phyloP scores from a whole-genome alignment of 306 rosid species.

The Sesbania bispinosa region DNA sequence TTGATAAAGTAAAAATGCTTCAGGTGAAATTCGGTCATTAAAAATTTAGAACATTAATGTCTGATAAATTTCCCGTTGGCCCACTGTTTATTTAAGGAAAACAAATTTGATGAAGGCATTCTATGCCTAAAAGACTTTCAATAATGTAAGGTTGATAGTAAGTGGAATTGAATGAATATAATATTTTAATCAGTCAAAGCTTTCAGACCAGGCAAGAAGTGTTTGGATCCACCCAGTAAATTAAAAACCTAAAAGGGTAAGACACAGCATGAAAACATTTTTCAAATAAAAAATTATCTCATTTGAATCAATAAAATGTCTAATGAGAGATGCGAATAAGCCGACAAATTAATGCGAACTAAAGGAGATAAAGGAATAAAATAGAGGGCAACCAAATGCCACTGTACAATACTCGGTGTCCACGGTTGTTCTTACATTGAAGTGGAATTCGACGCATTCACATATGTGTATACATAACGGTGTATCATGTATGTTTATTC shows the following conservation, averaged over 20 bases:
- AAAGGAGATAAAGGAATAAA: background rate
- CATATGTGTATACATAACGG: background rate
- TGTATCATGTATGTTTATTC: background rate
- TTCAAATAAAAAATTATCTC: background rate
- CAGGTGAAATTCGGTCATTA: background rate
- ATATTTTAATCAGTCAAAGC: background rate
- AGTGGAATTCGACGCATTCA: slow-evolving; percentile 2
- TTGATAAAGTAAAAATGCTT: background rate
- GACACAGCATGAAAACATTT: background rate
- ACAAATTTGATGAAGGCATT: background rate
- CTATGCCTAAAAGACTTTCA: background rate
- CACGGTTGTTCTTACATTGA: background rate
- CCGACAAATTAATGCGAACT: background rate
- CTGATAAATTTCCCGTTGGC: background rate
- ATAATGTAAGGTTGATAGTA: background rate
- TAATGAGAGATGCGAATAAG: background rate
- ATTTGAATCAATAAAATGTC: background rate
- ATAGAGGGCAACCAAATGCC: slow-evolving; percentile 14
- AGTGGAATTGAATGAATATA: background rate
- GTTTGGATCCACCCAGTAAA: background rate
- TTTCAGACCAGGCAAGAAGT: background rate
- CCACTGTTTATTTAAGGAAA: background rate
- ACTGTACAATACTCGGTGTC: slow-evolving; percentile 28
- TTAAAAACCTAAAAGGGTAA: background rate
- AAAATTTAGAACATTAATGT: background rate